phyloP scores from a whole-genome alignment of 2,329 filamentous ascomycete genomes.

The Venturia effusa region DNA sequence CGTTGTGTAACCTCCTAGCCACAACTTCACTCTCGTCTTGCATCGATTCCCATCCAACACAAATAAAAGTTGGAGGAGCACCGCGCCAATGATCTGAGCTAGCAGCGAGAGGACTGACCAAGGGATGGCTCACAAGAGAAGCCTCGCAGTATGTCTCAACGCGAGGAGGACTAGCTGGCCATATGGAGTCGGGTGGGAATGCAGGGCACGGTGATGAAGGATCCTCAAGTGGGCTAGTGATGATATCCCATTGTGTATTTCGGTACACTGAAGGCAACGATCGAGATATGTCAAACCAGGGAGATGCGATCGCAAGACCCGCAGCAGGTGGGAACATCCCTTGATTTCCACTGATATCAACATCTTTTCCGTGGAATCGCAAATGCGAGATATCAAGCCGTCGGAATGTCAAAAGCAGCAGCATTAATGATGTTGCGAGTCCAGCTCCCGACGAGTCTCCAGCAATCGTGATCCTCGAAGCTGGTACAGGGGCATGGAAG shows the following conservation, averaged over 20 bases:
- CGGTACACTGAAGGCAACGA: slow-evolving; percentile 44
- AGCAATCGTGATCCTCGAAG: slow-evolving; percentile 57
- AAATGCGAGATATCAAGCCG: slow-evolving; percentile 33
- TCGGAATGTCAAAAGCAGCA: slow-evolving; percentile 46
- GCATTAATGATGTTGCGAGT: slow-evolving; percentile 43
- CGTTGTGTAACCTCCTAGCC: slow-evolving; percentile 42
- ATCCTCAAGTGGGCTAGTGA: slow-evolving; percentile 28
- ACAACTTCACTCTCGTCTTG: slow-evolving; percentile 55
- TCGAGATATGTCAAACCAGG: slow-evolving; percentile 65
- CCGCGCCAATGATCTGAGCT: slow-evolving; percentile 44
- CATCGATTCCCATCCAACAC: slow-evolving; percentile 60
- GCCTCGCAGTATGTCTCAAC: slow-evolving; percentile 37
- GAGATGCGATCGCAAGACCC: slow-evolving; percentile 50
- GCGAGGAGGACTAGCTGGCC: slow-evolving; percentile 35
- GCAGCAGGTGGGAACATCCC: slow-evolving; percentile 54
- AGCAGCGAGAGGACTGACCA: slow-evolving; percentile 51
- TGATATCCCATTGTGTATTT: slow-evolving; percentile 52
- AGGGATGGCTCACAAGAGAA: slow-evolving; percentile 47
- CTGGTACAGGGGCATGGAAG: slow-evolving; percentile 53
- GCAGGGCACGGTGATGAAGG: slow-evolving; percentile 18
- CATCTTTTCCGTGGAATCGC: slow-evolving; percentile 40
- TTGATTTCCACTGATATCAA: slow-evolving; percentile 31
- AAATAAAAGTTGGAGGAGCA: slow-evolving; percentile 56
- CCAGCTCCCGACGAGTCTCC: slow-evolving; percentile 72
- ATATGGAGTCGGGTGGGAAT: slow-evolving; percentile 35